phyloP scores from a whole-genome alignment of 1,139 yeast genomes.

The Spathaspora sp. region DNA sequence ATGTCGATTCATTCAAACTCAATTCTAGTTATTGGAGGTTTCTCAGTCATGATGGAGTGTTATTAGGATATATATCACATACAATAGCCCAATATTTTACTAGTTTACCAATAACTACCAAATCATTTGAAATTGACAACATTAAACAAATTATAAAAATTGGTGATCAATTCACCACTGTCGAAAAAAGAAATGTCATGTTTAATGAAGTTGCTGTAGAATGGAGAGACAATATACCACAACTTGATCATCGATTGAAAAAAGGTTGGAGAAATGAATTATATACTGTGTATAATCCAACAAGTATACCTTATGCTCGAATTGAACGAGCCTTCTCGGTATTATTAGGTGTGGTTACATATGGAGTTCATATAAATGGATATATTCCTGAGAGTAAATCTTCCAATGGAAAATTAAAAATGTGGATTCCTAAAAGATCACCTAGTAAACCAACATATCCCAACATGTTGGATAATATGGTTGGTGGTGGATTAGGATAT shows the following conservation, averaged over 20 bases:
- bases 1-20: conserved; percentile 50
- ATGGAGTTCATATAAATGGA: conserved; percentile 88
- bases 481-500: conserved; percentile 91
- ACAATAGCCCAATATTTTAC: conserved; percentile 42
- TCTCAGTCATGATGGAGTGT: conserved; percentile 48
- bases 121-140: conserved; percentile 32
- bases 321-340: conserved; percentile 84
- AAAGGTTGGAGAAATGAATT: conserved; percentile 89
- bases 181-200: conserved; percentile 46
- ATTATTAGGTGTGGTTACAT: conserved; percentile 79
- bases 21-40: conserved; percentile 33
- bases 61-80: conserved; percentile 55
- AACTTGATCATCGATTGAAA: conserved; percentile 41
- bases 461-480: conserved; percentile 85
- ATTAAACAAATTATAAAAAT: conserved; percentile 34
- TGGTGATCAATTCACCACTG: conserved; percentile 33
- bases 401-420: conserved; percentile 45
- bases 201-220: conserved; percentile 43
- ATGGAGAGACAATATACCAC: conserved; percentile 36
- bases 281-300: conserved; percentile 66
- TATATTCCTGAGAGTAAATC: conserved; percentile 47
- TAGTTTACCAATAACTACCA: conserved; percentile 17
- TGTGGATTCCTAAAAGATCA: conserved; percentile 89
- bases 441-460: conserved; percentile 82
- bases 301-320: conserved; percentile 55